A percentile compares a stretch with the other conserved stretches of the same genome.
Conservation (phyloP, 1,284 basidiomycete genomes). For the Irpex lacteus region DNA sequence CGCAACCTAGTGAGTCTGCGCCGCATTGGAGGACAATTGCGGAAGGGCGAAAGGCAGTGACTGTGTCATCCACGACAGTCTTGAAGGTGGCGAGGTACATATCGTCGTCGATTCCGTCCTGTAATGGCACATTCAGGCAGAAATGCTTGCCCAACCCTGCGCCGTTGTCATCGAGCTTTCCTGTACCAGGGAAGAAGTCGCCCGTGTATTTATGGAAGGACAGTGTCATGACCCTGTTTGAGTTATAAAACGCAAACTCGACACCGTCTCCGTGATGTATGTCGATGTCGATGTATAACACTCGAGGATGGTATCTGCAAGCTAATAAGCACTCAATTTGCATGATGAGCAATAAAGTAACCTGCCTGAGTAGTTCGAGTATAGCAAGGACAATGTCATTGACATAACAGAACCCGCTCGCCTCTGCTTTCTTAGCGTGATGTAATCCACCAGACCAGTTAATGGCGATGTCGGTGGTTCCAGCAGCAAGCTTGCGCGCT, state of each 20-base stretch:
- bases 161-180: conserved; percentile 91
- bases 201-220: conserved; percentile 99
- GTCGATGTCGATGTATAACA: conserved; percentile 96
- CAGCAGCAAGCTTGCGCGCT: conserved; percentile 81
- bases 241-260: conserved; percentile 96
- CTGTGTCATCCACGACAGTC: conserved; percentile 92
- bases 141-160: conserved; percentile 90
- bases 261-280: conserved; percentile 98
- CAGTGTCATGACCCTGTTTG: conserved; percentile 96
- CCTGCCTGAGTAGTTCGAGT: conserved; percentile 85
- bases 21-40: conserved; percentile 97
- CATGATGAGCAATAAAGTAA: conserved; percentile 1
- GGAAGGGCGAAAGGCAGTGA: conserved; percentile 86
- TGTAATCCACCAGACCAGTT: conserved; percentile 98
- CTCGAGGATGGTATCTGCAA: conserved; percentile 80
- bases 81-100: conserved; percentile 97
- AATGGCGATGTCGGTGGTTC: conserved; percentile 92
- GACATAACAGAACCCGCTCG: conserved; percentile 95
- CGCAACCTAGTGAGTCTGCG: conserved; percentile 94
- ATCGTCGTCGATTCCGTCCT: conserved; percentile 96
- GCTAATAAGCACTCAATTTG: background rate
- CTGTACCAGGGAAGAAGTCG: conserved; percentile 97
- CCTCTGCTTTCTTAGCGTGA: conserved; percentile 94
- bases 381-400: conserved; percentile 96
- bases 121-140: conserved; percentile 91